Percentiles rank a stretch among this genome's conserved stretches.
phyloP scores from a whole-genome alignment of 192 early-diverging fungal genomes.

The Phlyctochytrium bullatum region DNA sequence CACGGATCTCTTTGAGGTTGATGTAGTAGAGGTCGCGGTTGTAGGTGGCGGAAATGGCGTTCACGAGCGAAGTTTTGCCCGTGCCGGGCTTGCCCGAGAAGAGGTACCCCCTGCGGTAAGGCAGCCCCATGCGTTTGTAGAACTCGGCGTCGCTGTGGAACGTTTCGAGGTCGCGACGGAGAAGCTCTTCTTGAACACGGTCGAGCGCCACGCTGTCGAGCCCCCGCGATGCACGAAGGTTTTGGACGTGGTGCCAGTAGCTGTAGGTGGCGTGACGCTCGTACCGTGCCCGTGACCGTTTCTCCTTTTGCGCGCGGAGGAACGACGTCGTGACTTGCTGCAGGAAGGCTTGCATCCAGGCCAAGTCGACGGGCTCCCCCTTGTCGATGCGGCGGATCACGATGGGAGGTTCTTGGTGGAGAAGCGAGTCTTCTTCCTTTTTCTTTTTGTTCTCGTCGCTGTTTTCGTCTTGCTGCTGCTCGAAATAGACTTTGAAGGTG shows the following conservation, averaged over 20 bases:
- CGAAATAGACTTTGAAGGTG: constrained; percentile 31
- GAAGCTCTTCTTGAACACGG: constrained; percentile 41
- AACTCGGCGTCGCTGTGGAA: constrained; percentile 55
- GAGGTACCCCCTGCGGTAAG: constrained; percentile 57
- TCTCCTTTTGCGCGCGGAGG: constrained; percentile 22
- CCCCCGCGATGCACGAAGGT: constrained; percentile 37
- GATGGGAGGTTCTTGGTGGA: constrained; percentile 36
- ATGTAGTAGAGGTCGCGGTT: constrained; percentile 47
- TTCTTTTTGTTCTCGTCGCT: constrained; percentile 14
- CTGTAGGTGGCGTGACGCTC: constrained; percentile 26
- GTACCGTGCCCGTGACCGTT: constrained; percentile 31
- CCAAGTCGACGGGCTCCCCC: constrained; percentile 24
- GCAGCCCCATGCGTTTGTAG: constrained; percentile 59
- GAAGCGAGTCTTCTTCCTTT: constrained; percentile 16
- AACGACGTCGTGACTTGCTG: constrained; percentile 30
- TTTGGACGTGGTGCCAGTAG: constrained; percentile 30
- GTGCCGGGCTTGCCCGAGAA: constrained; percentile 45
- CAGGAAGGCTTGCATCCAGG: constrained; percentile 33
- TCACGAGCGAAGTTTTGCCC: constrained; percentile 44
- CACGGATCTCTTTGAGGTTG: constrained; percentile 40
- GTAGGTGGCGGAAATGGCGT: constrained; percentile 43
- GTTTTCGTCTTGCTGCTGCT: constrained; percentile 10
- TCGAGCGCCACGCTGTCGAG: constrained; percentile 56
- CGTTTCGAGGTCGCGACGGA: constrained; percentile 47
- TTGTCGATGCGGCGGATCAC: constrained; percentile 30